Evolutionary conservation across 73 alveolate genomes (phyloP), one percentile per base, ranked within the genome.

Genomic region (Blepharisma japonicum): DNA sequence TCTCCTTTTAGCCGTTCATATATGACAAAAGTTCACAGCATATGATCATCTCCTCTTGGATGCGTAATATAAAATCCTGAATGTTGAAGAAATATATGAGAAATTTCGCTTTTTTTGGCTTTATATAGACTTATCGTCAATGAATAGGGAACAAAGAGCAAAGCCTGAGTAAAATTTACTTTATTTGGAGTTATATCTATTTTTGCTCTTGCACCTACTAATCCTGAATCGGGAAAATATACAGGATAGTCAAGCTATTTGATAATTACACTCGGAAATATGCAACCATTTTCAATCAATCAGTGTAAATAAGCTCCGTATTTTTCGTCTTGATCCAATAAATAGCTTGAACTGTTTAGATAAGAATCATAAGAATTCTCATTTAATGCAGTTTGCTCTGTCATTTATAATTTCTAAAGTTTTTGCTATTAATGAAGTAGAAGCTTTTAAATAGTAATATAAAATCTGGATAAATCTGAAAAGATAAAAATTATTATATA

Each of bases 1-100:
- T 68, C 70, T 0, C 91, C 91, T 79, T 84, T 84, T 11, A 55
- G 42, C 68, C 18, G 18, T 68, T 84, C 91, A 61, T 70, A 71
- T 77, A 84, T 39, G 71, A 84, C 47, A 71, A 70, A 84, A 6
- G 70, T 9, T 4, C 46, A 61, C n/a, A 61, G 38, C 2, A 61
- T 25, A 61, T 61, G 46, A 5, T 61, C 74, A 2, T 61, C 23
- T 20, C 6, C 38, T 14, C 74, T n/a, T 61, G 74, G 47, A 14
- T 61, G 74, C 6, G 39, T 1, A 18, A 9, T 61, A 25, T 14
- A 61, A 61, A 61, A 61, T 9, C 46, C 50, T 18, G 39, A 20
- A 14, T 14, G 14, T 32, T 32, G 42, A 32, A 32, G 42, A 39
- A 61, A 61, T 14, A 61, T 61, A 25, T 61, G 47, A n/a, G 47